These are phyloP conservation scores for Lonicera japonica DNA, from an alignment of 129 eudicot species.

Conservation along the genomic window DNA sequence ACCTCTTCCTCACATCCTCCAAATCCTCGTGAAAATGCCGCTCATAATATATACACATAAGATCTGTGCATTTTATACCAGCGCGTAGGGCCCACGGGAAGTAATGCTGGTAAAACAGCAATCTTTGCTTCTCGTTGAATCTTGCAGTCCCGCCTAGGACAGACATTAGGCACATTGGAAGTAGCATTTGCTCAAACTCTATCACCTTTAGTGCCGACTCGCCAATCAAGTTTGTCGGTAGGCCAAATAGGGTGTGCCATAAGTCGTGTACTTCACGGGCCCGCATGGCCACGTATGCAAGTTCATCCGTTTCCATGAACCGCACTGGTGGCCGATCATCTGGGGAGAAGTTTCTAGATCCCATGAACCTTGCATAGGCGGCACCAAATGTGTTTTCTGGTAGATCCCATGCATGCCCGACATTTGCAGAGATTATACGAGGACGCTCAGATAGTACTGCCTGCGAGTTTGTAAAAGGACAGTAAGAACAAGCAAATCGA, in stretches of 20 bases:
- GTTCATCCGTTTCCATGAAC: slow-evolving; percentile 93
- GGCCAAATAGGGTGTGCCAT: slow-evolving; percentile 92
- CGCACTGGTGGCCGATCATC: slow-evolving; percentile 91
- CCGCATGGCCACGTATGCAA: slow-evolving; percentile 81
- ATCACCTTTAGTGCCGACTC: slow-evolving; percentile 87
- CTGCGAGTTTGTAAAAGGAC: slow-evolving; percentile 20
- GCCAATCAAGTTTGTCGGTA: slow-evolving; percentile 80
- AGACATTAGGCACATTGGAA: slow-evolving; percentile 85
- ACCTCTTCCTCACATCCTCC: slow-evolving; percentile 51
- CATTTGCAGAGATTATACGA: slow-evolving; percentile 65
- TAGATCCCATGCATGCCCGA: slow-evolving; percentile 87
- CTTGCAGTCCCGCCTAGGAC: slow-evolving; percentile 84
- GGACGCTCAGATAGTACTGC: slow-evolving; percentile 66
- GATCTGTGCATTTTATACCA: slow-evolving; percentile 48
- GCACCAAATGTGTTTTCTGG: slow-evolving; percentile 90
- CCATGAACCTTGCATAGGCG: slow-evolving; percentile 92
- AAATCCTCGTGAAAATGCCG: slow-evolving; percentile 60
- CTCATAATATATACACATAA: slow-evolving; percentile 67
- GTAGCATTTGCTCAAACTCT: slow-evolving; percentile 89
- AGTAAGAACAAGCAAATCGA: not conserved
- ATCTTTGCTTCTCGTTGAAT: slow-evolving; percentile 62
- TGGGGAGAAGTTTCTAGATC: slow-evolving; percentile 92
- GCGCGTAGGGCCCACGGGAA: slow-evolving; percentile 79
- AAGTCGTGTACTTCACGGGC: slow-evolving; percentile 96
- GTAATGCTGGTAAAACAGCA: slow-evolving; percentile 59